phyloP scores from a whole-genome alignment of 2,329 filamentous ascomycete genomes.

The Botrytis sinoallii region DNA sequence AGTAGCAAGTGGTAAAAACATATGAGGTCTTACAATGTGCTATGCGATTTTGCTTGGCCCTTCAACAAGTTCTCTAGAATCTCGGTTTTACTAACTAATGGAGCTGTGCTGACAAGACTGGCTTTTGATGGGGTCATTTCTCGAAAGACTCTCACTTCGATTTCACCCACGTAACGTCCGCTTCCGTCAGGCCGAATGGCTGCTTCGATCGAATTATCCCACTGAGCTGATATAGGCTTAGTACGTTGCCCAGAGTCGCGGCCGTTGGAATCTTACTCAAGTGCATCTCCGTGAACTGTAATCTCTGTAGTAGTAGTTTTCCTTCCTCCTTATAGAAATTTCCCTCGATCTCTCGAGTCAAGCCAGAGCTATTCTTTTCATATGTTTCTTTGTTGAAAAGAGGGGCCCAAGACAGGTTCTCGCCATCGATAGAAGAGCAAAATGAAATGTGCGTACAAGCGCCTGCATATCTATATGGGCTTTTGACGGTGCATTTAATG shows the following conservation, averaged over 20 bases:
- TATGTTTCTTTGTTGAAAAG: not conserved
- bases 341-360: not conserved
- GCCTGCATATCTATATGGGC: not conserved
- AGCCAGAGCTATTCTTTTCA: not conserved
- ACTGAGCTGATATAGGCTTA: not conserved
- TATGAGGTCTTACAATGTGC: not conserved
- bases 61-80: not conserved
- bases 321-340: not conserved
- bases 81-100: not conserved
- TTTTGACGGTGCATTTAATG: not conserved
- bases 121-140: not conserved
- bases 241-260: not conserved
- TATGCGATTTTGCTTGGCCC: conserved; percentile 7
- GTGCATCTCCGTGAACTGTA: not conserved
- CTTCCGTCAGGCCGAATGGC: not conserved
- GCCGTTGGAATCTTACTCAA: not conserved
- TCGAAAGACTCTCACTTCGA: not conserved
- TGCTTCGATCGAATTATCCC: too few relatives aligned
- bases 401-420: not conserved
- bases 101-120: not conserved
- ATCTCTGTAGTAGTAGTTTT: not conserved
- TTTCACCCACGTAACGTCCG: not conserved
- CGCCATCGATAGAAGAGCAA: not conserved
- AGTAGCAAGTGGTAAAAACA: not conserved
- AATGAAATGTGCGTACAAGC: not conserved